phyloP scores from a whole-genome alignment of 1,284 basidiomycete species.

The Ustilago cynodontis region DNA sequence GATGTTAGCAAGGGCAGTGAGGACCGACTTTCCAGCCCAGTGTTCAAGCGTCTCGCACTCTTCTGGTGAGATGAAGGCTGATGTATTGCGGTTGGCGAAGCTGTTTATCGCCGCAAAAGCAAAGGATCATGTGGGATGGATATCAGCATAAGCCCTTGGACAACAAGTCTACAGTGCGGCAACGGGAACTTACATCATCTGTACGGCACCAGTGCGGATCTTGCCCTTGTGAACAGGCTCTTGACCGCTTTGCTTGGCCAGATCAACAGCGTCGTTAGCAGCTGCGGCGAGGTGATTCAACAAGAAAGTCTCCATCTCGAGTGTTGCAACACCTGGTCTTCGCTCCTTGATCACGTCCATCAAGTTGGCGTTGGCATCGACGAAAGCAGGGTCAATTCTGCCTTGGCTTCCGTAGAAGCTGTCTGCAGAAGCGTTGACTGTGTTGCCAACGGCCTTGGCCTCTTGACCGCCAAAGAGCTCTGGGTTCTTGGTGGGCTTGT shows the following conservation, averaged over 20 bases:
- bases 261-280: constrained; percentile 50
- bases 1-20: constrained; percentile 72
- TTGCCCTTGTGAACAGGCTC: constrained; percentile 60
- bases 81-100: constrained; percentile 82
- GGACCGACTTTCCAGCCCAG: constrained; percentile 76
- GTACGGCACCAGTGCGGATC: constrained; percentile 81
- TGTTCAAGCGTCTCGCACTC: constrained; percentile 77
- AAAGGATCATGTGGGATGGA: no score
- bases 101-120: constrained; percentile 9
- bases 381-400: constrained; percentile 79
- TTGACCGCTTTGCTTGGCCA: constrained; percentile 20
- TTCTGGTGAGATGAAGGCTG: constrained; percentile 81
- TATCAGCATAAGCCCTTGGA: not conserved
- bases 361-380: constrained; percentile 79
- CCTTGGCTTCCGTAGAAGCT: constrained; percentile 88
- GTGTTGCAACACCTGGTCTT: constrained; percentile 72
- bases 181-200: constrained; percentile 77
- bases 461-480: constrained; percentile 30
- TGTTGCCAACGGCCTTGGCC: constrained; percentile 47
- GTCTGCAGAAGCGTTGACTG: constrained; percentile 54
- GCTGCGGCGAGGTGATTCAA: constrained; percentile 60
- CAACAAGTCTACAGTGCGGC: no score
- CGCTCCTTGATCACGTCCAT: constrained; percentile 74
- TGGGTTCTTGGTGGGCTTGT: constrained; percentile 6
- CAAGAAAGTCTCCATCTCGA: constrained; percentile 69